Evolutionary conservation across 2,329 filamentous ascomycete genomes (phyloP).

Genomic region (Fusarium poae): DNA sequence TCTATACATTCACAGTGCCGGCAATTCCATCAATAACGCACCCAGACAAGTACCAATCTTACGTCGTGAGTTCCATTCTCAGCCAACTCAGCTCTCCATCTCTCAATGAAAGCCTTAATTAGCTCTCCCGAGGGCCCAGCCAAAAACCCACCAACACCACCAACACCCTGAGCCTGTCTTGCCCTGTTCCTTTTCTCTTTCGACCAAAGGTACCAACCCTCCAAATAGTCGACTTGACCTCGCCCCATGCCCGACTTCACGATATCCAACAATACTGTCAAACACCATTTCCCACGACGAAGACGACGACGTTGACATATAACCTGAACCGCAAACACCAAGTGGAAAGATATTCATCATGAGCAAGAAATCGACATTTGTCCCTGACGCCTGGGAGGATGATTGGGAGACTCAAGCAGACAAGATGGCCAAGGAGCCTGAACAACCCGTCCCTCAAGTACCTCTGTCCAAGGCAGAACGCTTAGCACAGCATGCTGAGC

Average conservation of each 20-base stretch:
- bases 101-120: conserved; percentile 18
- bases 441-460: conserved; percentile 54
- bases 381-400: conserved; percentile 88
- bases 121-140: conserved; percentile 18
- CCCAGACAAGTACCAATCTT: conserved; percentile 19
- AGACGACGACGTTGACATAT: conserved; percentile 36
- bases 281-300: conserved; percentile 34
- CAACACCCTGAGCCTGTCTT: conserved; percentile 27
- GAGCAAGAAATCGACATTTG: conserved; percentile 58
- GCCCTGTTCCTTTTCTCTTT: conserved; percentile 25
- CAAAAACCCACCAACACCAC: conserved; percentile 31
- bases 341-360: conserved; percentile 52
- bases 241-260: conserved; percentile 40
- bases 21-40: not conserved
- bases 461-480: conserved; percentile 79
- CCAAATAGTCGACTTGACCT: conserved; percentile 14
- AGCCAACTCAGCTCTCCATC: conserved; percentile 31
- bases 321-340: not conserved
- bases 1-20: not conserved
- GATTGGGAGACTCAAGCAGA: conserved; percentile 89
- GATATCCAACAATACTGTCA: conserved; percentile 26
- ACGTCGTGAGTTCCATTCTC: conserved; percentile 36
- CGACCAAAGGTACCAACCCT: conserved; percentile 4
- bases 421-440: conserved; percentile 56
- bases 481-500: conserved; percentile 82